Evolutionary conservation across 2,329 filamentous ascomycete species (phyloP).

Genomic region (Fusarium setosum): DNA sequence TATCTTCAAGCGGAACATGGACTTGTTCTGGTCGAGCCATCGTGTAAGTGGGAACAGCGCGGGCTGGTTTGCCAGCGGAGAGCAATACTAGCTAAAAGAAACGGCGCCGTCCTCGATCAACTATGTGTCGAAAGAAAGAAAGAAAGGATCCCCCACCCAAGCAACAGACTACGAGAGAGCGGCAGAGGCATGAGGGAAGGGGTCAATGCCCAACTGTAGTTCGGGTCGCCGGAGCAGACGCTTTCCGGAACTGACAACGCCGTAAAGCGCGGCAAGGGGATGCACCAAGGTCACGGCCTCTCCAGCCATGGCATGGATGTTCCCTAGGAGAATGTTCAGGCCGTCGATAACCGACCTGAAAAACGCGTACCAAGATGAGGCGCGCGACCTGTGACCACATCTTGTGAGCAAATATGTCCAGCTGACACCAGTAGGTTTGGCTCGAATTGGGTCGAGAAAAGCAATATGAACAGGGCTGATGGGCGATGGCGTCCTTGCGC

Average conservation of each 20-base stretch:
- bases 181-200: background rate
- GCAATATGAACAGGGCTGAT: conserved; percentile 1
- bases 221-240: background rate
- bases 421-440: background rate
- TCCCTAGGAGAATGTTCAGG: background rate
- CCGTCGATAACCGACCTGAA: conserved; percentile 1
- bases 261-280: background rate
- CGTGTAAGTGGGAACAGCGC: background rate
- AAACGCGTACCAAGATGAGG: background rate
- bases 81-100: background rate
- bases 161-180: background rate
- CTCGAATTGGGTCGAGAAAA: background rate
- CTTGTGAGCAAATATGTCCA: background rate
- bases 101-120: background rate
- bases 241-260: background rate
- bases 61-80: background rate
- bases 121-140: background rate
- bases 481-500: background rate
- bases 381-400: background rate
- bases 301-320: background rate
- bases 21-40: background rate
- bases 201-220: background rate
- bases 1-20: background rate
- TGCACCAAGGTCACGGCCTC: background rate
- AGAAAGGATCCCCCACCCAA: background rate